Percentiles rank a stretch among this genome's conserved stretches.
Conservation (phyloP, 495 filamentous ascomycete species). For the Oleoguttula mirabilis region DNA sequence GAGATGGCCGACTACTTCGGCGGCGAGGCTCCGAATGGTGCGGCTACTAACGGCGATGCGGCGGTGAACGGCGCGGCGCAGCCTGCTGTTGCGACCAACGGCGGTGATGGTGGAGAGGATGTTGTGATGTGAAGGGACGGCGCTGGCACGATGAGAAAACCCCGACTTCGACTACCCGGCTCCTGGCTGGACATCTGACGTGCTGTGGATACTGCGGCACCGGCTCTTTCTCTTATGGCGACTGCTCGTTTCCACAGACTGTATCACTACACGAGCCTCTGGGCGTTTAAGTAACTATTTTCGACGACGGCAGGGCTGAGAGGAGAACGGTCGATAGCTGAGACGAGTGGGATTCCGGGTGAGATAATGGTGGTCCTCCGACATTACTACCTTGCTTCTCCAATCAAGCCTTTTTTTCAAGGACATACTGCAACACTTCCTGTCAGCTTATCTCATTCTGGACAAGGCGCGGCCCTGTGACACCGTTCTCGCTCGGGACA, state of each 20-base stretch:
- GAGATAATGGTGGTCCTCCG: no score
- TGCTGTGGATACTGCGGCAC: no score
- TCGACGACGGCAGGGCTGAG: no score
- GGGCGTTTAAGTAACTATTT: no score
- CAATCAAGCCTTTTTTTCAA: no score
- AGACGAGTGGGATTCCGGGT: no score
- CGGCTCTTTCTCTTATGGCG: neutral
- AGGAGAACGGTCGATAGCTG: no score
- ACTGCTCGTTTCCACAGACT: neutral
- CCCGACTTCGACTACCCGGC: slow-evolving; percentile 1
- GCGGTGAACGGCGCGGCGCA: slow-evolving; percentile 9
- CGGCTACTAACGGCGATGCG: slow-evolving; percentile 30
- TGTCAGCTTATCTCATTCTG: no score
- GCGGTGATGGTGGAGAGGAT: slow-evolving; percentile 20
- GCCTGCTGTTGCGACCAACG: slow-evolving; percentile 12
- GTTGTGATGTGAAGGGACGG: slow-evolving; percentile 13
- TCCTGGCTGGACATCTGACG: slow-evolving; percentile 8
- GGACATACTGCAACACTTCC: no score
- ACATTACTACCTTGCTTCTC: no score
- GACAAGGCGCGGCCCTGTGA: no score
- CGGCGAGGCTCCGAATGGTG: slow-evolving; percentile 18
- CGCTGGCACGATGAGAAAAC: neutral
- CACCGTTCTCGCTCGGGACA: no score
- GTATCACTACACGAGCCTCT: slow-evolving; percentile 4
- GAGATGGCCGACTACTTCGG: slow-evolving; percentile 91